Evolutionary conservation across 768 basidiomycete species (phyloP).

Genomic region (Melanogaster broomeanus): DNA sequence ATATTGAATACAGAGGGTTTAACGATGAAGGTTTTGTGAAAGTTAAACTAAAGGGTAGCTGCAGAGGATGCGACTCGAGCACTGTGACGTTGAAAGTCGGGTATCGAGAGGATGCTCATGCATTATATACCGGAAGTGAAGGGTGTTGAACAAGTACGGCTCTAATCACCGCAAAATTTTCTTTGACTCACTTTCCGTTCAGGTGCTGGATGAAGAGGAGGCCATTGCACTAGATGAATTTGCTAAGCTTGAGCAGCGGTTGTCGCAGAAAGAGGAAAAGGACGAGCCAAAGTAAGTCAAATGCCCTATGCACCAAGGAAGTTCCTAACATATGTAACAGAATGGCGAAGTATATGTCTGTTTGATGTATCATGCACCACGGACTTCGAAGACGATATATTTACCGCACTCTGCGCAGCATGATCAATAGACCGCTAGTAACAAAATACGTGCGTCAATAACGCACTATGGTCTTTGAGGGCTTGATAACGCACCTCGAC

Average conservation of each 20-base stretch:
- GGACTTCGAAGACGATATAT: background rate
- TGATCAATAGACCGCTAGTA: no score
- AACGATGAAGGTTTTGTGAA: constrained; percentile 80
- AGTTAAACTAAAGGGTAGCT: constrained; percentile 95
- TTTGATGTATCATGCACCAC: constrained; percentile 35
- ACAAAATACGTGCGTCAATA: no score
- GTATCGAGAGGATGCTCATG: constrained; percentile 98
- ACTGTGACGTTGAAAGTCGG: constrained; percentile 94
- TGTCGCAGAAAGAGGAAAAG: constrained; percentile 46
- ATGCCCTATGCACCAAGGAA: background rate
- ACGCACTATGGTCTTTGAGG: no score
- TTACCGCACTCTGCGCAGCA: no score
- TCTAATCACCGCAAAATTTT: background rate
- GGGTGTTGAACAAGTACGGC: constrained; percentile 77
- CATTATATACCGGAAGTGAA: constrained; percentile 98
- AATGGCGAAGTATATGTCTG: constrained; percentile 84
- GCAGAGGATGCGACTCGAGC: constrained; percentile 92
- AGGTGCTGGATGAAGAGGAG: constrained; percentile 93
- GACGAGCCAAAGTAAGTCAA: constrained; percentile 49
- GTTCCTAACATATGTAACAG: constrained; percentile 36
- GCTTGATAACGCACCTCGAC: no score
- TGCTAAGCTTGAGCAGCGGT: constrained; percentile 76
- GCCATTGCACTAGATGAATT: constrained; percentile 86
- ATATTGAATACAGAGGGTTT: constrained; percentile 95
- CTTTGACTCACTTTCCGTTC: constrained; percentile 12